These are phyloP conservation scores for Ascochyta viciae-villosae DNA, from an alignment of 2,329 filamentous ascomycete genomes.

Conservation along the genomic window DNA sequence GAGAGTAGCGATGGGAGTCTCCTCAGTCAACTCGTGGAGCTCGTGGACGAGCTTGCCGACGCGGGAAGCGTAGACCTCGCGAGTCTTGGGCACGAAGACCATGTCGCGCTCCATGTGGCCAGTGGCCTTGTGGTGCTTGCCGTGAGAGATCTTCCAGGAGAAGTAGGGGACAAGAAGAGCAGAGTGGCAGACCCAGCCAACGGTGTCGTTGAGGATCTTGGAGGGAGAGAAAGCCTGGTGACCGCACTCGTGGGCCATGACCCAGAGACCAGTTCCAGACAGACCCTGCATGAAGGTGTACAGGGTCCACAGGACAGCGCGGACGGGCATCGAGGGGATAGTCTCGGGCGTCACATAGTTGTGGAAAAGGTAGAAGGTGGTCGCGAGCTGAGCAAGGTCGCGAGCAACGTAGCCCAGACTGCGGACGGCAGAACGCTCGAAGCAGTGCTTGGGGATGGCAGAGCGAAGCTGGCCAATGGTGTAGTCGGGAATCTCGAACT, in stretches of 20 bases:
- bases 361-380: conserved; percentile 87
- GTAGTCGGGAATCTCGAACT: conserved; percentile 92
- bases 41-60: conserved; percentile 80
- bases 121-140: conserved; percentile 99
- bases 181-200: conserved; percentile 92
- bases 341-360: conserved; percentile 86
- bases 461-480: conserved; percentile 97
- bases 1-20: conserved; percentile 86
- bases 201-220: conserved; percentile 86
- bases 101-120: conserved; percentile 98
- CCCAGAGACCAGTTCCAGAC: conserved; percentile 93
- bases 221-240: conserved; percentile 97
- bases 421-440: conserved; percentile 78
- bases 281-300: conserved; percentile 88
- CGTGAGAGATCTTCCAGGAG: conserved; percentile 99
- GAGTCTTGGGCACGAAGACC: conserved; percentile 96
- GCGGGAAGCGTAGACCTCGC: conserved; percentile 78
- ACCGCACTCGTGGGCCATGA: conserved; percentile 96
- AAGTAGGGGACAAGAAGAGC: conserved; percentile 93
- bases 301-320: conserved; percentile 69
- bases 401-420: conserved; percentile 85
- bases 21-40: conserved; percentile 87
- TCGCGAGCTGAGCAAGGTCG: conserved; percentile 74
- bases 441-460: conserved; percentile 98
- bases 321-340: conserved; percentile 72